Evolutionary conservation across 192 early-diverging fungal genomes (phyloP).

Genomic region (Linnemannia hyalina): DNA sequence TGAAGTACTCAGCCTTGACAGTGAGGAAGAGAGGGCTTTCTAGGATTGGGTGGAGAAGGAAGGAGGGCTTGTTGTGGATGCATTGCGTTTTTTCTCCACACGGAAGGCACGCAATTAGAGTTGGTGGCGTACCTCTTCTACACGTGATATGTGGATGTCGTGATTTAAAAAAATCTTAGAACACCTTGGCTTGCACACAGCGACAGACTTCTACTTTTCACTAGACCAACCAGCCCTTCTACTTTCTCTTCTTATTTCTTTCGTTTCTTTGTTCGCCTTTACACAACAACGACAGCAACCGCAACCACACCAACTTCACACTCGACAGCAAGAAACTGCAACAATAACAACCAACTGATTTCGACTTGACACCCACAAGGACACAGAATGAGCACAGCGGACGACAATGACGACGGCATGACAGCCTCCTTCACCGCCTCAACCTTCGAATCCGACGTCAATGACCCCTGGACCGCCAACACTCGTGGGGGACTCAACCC

Average conservation of each 20-base stretch:
- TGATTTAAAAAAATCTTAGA: not conserved
- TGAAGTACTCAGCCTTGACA: too few species aligned
- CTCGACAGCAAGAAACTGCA: not conserved
- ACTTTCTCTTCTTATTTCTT: not conserved
- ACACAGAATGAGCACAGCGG: constrained; percentile 17
- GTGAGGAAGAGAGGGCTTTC: too few species aligned
- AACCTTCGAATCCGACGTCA: constrained; percentile 36
- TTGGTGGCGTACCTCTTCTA: not conserved
- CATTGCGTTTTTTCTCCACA: too few species aligned
- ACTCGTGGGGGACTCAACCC: constrained; percentile 16
- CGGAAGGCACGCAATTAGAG: not conserved
- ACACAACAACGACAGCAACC: not conserved
- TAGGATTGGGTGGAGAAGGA: too few species aligned
- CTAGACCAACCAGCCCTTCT: not conserved
- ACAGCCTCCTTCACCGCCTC: constrained; percentile 46
- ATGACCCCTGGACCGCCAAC: constrained; percentile 39
- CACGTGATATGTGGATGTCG: not conserved
- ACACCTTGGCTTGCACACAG: too few species aligned
- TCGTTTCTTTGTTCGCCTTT: not conserved
- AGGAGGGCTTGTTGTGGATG: too few species aligned
- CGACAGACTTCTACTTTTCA: not conserved
- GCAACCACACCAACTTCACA: not conserved
- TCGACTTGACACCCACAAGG: not conserved
- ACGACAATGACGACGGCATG: constrained; percentile 43
- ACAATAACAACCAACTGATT: too few species aligned